Percentiles rank a stretch among this genome's conserved stretches.
phyloP scores from a whole-genome alignment of 116 monocot species.

The Zostera marina region DNA sequence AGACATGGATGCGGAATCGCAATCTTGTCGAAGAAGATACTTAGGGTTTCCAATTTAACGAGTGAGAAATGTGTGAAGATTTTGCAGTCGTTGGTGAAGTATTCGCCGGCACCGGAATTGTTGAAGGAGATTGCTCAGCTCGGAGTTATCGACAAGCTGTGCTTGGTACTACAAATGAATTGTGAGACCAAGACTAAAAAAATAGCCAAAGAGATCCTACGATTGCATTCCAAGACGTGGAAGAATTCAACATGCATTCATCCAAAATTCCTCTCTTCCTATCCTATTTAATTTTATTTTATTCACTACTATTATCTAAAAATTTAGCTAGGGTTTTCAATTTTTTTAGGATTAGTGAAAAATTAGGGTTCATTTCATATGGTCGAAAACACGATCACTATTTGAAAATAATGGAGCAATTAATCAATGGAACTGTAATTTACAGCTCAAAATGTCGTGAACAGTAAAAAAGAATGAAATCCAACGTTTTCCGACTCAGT shows the following conservation, averaged over 20 bases:
- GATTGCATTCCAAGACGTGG: conserved; percentile 22
- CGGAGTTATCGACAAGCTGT: conserved; percentile 26
- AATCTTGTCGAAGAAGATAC: conserved; percentile 20
- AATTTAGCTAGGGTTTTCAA: too few relatives aligned
- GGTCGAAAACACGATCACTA: too few relatives aligned
- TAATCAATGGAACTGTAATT: too few relatives aligned
- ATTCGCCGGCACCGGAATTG: conserved; percentile 10
- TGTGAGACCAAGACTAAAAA: conserved; percentile 12
- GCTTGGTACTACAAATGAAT: conserved; percentile 8
- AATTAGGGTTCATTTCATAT: too few relatives aligned
- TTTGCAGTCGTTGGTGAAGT: conserved; percentile 15
- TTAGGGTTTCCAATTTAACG: conserved; percentile 18
- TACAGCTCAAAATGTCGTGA: too few relatives aligned
- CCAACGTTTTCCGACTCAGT: too few relatives aligned
- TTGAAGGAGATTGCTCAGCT: conserved; percentile 30
- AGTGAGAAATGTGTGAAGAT: conserved; percentile 20
- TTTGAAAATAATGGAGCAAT: too few relatives aligned
- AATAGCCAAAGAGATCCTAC: conserved; percentile 20
- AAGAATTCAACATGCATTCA: conserved; percentile 22
- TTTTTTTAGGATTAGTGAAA: too few relatives aligned
- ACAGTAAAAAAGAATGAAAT: too few relatives aligned
- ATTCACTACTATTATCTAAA: too few relatives aligned
- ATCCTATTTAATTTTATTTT: neutral
- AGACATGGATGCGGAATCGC: conserved; percentile 27
- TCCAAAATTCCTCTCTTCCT: conserved; percentile 4